These are phyloP conservation scores for Aspergillus transmontanensis DNA, from an alignment of 2,329 filamentous ascomycete genomes.

Conservation along the genomic window DNA sequence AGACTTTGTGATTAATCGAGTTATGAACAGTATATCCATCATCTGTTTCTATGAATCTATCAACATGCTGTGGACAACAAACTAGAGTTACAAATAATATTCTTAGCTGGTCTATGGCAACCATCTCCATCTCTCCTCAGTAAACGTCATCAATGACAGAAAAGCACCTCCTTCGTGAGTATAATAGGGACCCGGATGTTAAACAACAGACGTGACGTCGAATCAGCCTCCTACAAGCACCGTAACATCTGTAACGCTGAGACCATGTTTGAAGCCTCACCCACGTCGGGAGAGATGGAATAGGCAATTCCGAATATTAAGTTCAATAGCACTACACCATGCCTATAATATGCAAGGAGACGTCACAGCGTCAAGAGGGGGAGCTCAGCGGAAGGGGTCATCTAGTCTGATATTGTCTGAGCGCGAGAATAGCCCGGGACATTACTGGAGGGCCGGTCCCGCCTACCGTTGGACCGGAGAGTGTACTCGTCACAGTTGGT, in stretches of 20 bases:
- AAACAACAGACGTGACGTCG: background rate
- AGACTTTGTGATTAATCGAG: background rate
- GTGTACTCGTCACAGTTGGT: background rate
- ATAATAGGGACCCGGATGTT: background rate
- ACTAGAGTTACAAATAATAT: background rate
- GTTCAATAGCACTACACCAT: background rate
- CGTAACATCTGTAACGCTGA: background rate
- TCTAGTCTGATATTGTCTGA: background rate
- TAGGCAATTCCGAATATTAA: constrained; percentile 12
- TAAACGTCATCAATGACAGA: background rate
- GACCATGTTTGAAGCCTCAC: background rate
- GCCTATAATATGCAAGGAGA: background rate
- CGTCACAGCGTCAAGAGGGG: background rate
- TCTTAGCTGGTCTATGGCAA: background rate
- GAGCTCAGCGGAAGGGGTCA: background rate
- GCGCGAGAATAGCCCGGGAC: constrained; percentile 2
- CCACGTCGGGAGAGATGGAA: constrained; percentile 11
- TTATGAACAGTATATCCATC: background rate
- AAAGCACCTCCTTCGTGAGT: background rate
- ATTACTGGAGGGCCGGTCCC: background rate
- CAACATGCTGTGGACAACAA: background rate
- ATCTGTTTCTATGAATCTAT: background rate
- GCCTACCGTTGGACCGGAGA: background rate
- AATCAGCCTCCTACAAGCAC: background rate
- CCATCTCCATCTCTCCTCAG: background rate